Evolutionary conservation across 371 early-diverging fungal species (phyloP), one percentile per base, ranked within the genome.

Genomic region (Mucor sp.): DNA sequence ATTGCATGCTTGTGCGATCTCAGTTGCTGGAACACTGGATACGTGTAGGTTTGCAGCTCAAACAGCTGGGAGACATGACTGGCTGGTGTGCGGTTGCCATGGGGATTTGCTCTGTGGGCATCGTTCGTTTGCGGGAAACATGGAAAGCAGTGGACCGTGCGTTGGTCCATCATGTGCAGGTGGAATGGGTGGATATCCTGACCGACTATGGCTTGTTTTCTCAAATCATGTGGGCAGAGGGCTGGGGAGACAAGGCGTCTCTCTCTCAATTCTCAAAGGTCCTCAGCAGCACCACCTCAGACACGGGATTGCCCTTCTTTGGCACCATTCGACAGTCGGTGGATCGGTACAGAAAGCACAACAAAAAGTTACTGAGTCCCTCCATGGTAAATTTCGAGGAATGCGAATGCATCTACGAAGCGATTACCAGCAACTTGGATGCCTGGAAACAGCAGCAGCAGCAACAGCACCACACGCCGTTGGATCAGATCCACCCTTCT

Each of bases 31-130:
- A 82, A 57, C 93, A 92, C 63, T 94, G 94, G 94, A 90, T 93
- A 48, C 79, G 75, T 17, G 85, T 91, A 3, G 94, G 91, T 15
- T 74, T 81, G 8, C 69, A 76, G 30, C 73, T 90, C 47, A 70
- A 87, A 0, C 48, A 66, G 1, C 65, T 91, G 19, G 90, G 91
- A 25, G 94, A 94, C 61, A 87, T 90, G 73, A 82, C 87, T 0
- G 85, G 90, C 19, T 94, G 91, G 88, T 80, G 89, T 35, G 90
- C 93, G 0, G 85, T 94, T 32, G 92, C 93, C 6, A 83, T 85
- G 60, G 93, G 88, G 1, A 71, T 94, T 1, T 92, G 93, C 35
- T 89, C 90, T 6, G 87, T 92, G 11, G 90, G 88, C 9, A 82
- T 94, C 21, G 80, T 87, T 7, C 85, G 94, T 19, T 70, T 94